These are phyloP conservation scores for Phytophthora capsici DNA, from an alignment of 352 stramenopile species.

Conservation along the genomic window DNA sequence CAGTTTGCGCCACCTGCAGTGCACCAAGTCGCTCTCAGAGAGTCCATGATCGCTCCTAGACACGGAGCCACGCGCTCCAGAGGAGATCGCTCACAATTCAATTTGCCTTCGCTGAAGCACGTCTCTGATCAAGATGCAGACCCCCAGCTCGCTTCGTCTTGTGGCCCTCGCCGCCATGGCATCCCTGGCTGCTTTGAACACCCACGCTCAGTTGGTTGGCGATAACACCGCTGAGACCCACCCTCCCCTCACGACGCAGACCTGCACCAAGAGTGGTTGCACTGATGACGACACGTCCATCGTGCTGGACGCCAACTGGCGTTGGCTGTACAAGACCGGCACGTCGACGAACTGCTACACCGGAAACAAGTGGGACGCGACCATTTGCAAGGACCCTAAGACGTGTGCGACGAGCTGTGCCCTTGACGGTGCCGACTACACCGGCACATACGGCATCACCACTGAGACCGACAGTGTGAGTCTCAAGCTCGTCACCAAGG, in stretches of 20 bases:
- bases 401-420: slow-evolving; percentile 51
- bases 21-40: slow-evolving; percentile 11
- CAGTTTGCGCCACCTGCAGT: slow-evolving; percentile 23
- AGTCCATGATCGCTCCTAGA: slow-evolving; percentile 18
- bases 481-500: slow-evolving; percentile 59
- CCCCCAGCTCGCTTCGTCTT: slow-evolving; percentile 29
- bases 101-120: slow-evolving; percentile 33
- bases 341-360: slow-evolving; percentile 61
- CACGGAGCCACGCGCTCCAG: slow-evolving; percentile 11
- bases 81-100: slow-evolving; percentile 26
- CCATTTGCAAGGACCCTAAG: slow-evolving; percentile 48
- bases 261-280: slow-evolving; percentile 35
- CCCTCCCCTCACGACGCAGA: slow-evolving; percentile 39
- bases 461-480: slow-evolving; percentile 26
- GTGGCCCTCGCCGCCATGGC: slow-evolving; percentile 19
- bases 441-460: slow-evolving; percentile 52
- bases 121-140: slow-evolving; percentile 30
- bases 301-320: slow-evolving; percentile 69
- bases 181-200: slow-evolving; percentile 12
- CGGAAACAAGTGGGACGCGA: slow-evolving; percentile 46
- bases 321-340: slow-evolving; percentile 51
- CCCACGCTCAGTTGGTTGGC: slow-evolving; percentile 46
- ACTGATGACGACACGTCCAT: slow-evolving; percentile 46
- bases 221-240: slow-evolving; percentile 45
- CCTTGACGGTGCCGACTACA: slow-evolving; percentile 62